Evolutionary conservation across 1,284 basidiomycete species (phyloP).

Genomic region (Rhodotorula sp.): DNA sequence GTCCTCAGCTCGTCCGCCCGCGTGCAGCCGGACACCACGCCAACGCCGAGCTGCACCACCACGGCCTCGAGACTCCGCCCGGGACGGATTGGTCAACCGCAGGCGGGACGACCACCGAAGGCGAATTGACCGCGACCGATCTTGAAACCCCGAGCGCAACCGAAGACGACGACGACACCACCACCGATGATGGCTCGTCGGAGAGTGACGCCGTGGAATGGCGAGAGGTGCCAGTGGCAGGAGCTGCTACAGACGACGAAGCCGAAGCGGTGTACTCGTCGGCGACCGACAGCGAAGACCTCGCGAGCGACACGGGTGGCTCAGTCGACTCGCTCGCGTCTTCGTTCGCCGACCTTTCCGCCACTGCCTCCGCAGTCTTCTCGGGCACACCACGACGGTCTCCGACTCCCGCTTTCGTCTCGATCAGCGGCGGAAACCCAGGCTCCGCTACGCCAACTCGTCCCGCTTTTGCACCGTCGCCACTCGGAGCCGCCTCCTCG

Average conservation of each 20-base stretch:
- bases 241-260: not conserved
- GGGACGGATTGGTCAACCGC: conserved; percentile 31
- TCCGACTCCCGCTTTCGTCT: not conserved
- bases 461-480: not conserved
- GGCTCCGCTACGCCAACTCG: not conserved
- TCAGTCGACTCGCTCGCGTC: conserved; percentile 24
- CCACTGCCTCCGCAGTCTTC: not conserved
- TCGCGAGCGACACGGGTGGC: not conserved
- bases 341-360: conserved; percentile 15
- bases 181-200: not conserved
- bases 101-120: conserved; percentile 18
- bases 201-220: not conserved
- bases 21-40: not conserved
- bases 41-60: not conserved
- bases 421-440: not conserved
- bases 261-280: conserved; percentile 10
- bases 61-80: conserved; percentile 29
- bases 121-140: conserved; percentile 6
- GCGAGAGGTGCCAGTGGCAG: not conserved
- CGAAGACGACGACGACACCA: conserved; percentile 11
- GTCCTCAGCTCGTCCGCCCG: conserved; percentile 21
- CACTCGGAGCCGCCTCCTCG: not conserved
- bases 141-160: not conserved
- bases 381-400: not conserved
- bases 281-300: not conserved